Percentiles rank a stretch among this genome's conserved stretches.
These are phyloP conservation scores for Aspergillus piperis DNA, from an alignment of 2,329 filamentous ascomycete genomes.

Conservation along the genomic window DNA sequence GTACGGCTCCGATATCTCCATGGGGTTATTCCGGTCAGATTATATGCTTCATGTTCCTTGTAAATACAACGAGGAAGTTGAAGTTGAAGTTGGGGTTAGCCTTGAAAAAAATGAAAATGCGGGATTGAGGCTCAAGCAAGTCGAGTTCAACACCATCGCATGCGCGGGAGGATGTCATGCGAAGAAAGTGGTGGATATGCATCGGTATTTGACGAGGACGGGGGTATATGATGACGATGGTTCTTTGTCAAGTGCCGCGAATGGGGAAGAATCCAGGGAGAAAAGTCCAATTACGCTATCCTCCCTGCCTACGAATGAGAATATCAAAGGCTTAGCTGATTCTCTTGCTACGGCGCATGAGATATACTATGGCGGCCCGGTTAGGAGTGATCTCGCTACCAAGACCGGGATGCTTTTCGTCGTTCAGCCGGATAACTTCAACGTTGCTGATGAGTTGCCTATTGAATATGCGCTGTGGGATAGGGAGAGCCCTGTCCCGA, in stretches of 20 bases:
- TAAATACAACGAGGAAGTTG: too few relatives aligned
- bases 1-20: too few relatives aligned
- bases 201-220: conserved; percentile 34
- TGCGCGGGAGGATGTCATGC: conserved; percentile 46
- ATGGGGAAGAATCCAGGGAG: background rate
- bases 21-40: too few relatives aligned
- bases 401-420: conserved; percentile 44
- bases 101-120: too few relatives aligned
- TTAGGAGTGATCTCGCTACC: conserved; percentile 11
- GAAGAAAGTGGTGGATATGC: conserved; percentile 45
- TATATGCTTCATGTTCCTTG: too few relatives aligned
- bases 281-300: too few relatives aligned
- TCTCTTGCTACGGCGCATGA: conserved; percentile 37
- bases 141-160: conserved; percentile 51
- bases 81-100: too few relatives aligned
- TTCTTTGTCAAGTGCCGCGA: background rate
- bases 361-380: conserved; percentile 28
- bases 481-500: conserved; percentile 35
- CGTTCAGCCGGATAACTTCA: conserved; percentile 49
- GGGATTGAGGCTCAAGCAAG: conserved; percentile 40
- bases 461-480: conserved; percentile 48
- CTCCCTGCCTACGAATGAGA: background rate
- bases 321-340: conserved; percentile 25
- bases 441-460: conserved; percentile 48
- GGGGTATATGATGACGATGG: conserved; percentile 28